phyloP scores from a whole-genome alignment of 345 rosid species.

The Xanthoceras sorbifolium region DNA sequence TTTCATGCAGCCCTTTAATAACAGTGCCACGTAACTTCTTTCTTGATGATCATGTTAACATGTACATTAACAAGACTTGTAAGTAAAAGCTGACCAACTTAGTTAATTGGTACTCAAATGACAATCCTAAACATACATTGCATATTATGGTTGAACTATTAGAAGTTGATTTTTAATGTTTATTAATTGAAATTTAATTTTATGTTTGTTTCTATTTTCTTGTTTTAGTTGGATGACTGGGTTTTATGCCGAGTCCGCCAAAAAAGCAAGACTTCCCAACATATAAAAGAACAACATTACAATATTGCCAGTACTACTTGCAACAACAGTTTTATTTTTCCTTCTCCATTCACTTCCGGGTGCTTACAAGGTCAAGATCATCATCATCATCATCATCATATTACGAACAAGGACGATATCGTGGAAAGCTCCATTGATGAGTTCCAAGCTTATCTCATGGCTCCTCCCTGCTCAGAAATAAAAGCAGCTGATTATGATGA shows the following conservation, averaged over 20 bases:
- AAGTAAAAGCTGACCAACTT: too few relatives aligned
- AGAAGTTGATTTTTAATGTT: too few relatives aligned
- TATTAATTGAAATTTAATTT: background rate
- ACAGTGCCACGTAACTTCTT: too few relatives aligned
- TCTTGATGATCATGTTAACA: too few relatives aligned
- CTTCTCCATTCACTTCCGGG: constrained; percentile 14
- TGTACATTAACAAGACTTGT: too few relatives aligned
- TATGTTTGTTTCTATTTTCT: background rate
- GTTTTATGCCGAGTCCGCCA: constrained; percentile 40
- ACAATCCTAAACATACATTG: too few relatives aligned
- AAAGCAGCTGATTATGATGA: constrained; percentile 18
- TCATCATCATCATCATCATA: background rate
- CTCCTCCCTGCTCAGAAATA: constrained; percentile 14
- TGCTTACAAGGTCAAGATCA: constrained; percentile 34
- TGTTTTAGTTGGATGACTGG: constrained; percentile 45
- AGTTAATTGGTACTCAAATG: too few relatives aligned
- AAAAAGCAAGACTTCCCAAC: constrained; percentile 20
- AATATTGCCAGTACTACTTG: background rate
- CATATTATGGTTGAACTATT: background rate
- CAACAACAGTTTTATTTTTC: background rate
- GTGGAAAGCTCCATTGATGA: constrained; percentile 15
- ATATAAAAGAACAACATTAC: constrained; percentile 12
- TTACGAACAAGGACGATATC: background rate
- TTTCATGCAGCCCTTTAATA: too few relatives aligned
- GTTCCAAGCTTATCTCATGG: constrained; percentile 20